Percentiles rank a stretch among this genome's conserved stretches.
Conservation (phyloP, 352 stramenopile species). For the Globisporangium okanoganense region DNA sequence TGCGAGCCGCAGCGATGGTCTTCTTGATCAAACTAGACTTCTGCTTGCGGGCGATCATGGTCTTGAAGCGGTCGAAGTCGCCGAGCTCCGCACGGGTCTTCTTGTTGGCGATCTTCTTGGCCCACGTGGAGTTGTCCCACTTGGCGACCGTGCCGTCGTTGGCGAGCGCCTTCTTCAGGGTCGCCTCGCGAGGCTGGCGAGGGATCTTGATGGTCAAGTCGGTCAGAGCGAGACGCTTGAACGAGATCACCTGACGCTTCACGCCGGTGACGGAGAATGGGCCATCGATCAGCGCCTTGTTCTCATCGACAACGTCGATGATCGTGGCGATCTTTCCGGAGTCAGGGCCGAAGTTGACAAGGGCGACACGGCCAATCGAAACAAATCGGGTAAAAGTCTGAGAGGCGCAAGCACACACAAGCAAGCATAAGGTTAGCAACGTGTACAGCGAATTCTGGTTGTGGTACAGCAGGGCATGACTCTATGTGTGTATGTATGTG, state of each 20-base stretch:
- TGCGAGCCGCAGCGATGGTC: conserved; percentile 68
- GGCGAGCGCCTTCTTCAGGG: conserved; percentile 90
- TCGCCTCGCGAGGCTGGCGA: conserved; percentile 92
- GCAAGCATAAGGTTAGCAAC: conserved; percentile 6
- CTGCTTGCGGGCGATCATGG: conserved; percentile 99
- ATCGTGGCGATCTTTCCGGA: conserved; percentile 98
- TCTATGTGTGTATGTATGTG: too few species aligned
- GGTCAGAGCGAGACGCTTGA: conserved; percentile 96
- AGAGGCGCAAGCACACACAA: neutral
- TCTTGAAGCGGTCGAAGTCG: conserved; percentile 99
- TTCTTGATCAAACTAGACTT: conserved; percentile 95
- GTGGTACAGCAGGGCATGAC: too few species aligned
- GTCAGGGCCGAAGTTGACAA: conserved; percentile 99
- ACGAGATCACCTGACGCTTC: conserved; percentile 97
- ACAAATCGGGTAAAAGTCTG: conserved; percentile 99
- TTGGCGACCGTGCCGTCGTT: conserved; percentile 90
- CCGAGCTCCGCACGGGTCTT: conserved; percentile 92
- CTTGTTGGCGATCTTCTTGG: conserved; percentile 98
- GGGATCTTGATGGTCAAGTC: conserved; percentile 96
- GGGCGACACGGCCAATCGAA: conserved; percentile 97
- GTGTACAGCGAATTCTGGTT: too few species aligned
- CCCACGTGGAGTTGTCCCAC: conserved; percentile 95
- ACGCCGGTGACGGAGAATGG: conserved; percentile 95
- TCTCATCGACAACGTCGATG: conserved; percentile 99
- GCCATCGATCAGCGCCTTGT: conserved; percentile 98